Conservation (phyloP, 169 alveolate genomes). For the Theileria sp. region DNA sequence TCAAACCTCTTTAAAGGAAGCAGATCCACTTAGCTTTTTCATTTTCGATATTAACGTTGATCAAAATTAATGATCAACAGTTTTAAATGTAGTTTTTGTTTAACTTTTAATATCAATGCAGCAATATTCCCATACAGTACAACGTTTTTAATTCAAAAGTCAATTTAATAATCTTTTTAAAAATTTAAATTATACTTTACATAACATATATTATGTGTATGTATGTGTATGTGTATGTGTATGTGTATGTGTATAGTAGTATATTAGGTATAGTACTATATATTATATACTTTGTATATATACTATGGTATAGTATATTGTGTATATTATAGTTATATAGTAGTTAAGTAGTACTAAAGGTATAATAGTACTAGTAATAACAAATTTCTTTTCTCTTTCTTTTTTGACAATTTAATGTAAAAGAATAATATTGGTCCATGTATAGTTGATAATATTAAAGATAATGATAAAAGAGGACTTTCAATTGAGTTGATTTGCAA, state of each 20-base stretch:
- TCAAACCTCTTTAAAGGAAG: neutral
- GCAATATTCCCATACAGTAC: neutral
- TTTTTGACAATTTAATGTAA: neutral
- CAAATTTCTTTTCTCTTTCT: neutral
- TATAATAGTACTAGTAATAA: neutral
- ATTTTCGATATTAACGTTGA: neutral
- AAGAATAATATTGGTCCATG: neutral
- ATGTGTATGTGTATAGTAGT: too few species aligned
- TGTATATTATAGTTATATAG: too few species aligned
- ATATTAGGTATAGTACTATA: too few species aligned
- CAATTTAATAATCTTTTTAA: too few species aligned
- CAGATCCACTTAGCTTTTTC: neutral
- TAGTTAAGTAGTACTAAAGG: too few species aligned
- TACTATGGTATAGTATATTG: too few species aligned
- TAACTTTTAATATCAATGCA: neutral
- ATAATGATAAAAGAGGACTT: slow-evolving; percentile 4
- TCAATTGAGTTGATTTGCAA: neutral
- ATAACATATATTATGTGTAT: too few species aligned
- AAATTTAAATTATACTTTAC: neutral
- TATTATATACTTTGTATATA: too few species aligned
- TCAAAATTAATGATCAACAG: neutral
- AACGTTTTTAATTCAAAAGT: too few species aligned
- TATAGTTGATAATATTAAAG: neutral
- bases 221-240: too few species aligned
- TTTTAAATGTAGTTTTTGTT: neutral